Percentiles rank a stretch among this genome's conserved stretches.
Conservation (phyloP, 148 eudicot species). For the Suaeda aralocaspica region DNA sequence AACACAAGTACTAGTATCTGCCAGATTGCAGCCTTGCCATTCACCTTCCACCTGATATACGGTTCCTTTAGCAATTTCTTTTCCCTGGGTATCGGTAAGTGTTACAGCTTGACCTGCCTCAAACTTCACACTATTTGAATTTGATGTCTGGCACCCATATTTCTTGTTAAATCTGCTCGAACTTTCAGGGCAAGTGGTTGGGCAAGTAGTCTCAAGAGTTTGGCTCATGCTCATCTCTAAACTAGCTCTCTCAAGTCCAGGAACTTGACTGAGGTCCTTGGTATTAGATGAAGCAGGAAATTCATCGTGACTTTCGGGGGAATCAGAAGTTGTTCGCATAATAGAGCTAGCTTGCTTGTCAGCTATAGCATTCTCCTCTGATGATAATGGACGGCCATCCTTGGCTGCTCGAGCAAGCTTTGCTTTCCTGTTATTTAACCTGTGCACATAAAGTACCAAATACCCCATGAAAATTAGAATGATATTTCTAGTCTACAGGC, state of each 20-base stretch:
- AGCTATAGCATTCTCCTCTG: constrained; percentile 40
- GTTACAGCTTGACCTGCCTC: constrained; percentile 60
- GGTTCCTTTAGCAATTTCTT: constrained; percentile 66
- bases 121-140: constrained; percentile 20
- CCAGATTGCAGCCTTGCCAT: constrained; percentile 55
- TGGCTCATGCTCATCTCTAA: constrained; percentile 23
- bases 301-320: constrained; percentile 37
- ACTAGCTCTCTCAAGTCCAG: constrained; percentile 20
- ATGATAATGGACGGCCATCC: constrained; percentile 44
- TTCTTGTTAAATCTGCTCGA: constrained; percentile 5
- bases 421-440: constrained; percentile 93
- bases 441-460: constrained; percentile 21
- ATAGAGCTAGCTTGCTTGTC: constrained; percentile 45
- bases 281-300: constrained; percentile 24
- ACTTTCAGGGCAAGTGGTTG: constrained; percentile 22
- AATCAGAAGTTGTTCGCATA: constrained; percentile 29
- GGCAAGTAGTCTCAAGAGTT: constrained; percentile 14
- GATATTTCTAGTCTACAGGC: background rate
- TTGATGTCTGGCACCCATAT: constrained; percentile 26
- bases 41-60: constrained; percentile 62
- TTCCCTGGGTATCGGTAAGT: constrained; percentile 48
- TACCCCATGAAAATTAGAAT: background rate
- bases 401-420: constrained; percentile 78
- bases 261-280: constrained; percentile 18
- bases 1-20: constrained; percentile 54